Evolutionary conservation across 805 yeast species (phyloP), one percentile per base, ranked within the genome.

Genomic region (Candida koratica): DNA sequence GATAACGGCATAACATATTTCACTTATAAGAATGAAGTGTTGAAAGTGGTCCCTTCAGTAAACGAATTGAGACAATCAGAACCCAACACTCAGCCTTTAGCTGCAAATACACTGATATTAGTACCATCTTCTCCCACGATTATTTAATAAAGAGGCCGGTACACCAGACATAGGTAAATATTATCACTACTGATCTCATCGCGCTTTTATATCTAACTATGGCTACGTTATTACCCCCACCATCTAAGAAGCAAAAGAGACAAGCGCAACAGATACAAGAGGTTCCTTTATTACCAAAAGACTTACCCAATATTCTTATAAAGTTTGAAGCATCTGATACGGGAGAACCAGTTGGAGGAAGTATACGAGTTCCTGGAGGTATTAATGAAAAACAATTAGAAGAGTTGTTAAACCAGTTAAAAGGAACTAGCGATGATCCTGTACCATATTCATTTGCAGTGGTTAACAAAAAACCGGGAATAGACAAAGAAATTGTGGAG

Each of bases 191-290:
- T n/a, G n/a, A 32, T 37, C 44, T 29, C 38, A 38, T 37, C 34
- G 36, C 30, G 18, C 8, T 32, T 29, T 36, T 23, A 15, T 5
- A 16, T 17, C 6, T 27, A 20, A 43, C 7, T 17, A 89, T 90
- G 97, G 93, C 97, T 34, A 93, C 97, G 1, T 69, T 86, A 28
- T 60, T 93, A 31, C 98, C 98, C 17, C 97, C 97, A 26, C 95
- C 85, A 14, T 82, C 95, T 1, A 90, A 93, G 59, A 85, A 79
- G 54, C 95, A 86, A 56, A 84, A 74, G 59, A 77, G 79, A 55
- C 84, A 73, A 44, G 95, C 94, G 4, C 97, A 88, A 56, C 70
- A 76, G 55, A 84, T 85, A 6, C 77, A 81, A 38, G 90, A 84
- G 34, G 81, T 84, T 17, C 81, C 77, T 34, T 58, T 84, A 8